phyloP scores from a whole-genome alignment of 768 basidiomycete species.

The Leccinum disarticulatum region DNA sequence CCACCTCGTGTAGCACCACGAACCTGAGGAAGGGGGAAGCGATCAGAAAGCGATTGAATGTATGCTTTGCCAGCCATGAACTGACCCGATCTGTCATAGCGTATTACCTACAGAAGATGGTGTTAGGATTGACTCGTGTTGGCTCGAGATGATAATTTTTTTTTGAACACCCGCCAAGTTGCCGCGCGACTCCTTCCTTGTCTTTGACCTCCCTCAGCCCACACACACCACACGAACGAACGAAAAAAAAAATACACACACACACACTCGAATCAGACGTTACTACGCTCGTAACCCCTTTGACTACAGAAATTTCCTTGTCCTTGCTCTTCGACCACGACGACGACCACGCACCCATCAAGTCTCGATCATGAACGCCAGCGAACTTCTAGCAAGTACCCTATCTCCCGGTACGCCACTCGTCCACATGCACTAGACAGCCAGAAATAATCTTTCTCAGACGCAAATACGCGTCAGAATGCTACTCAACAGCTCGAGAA shows the following conservation, averaged over 20 bases:
- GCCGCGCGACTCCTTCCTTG: constrained; percentile 29
- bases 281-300: constrained; percentile 13
- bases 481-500: constrained; percentile 88
- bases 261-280: constrained; percentile 10
- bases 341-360: constrained; percentile 23
- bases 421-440: constrained; percentile 29
- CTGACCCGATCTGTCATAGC: constrained; percentile 35
- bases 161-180: constrained; percentile 36
- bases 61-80: not conserved
- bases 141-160: constrained; percentile 13
- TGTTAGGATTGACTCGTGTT: constrained; percentile 20
- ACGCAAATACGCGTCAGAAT: constrained; percentile 86
- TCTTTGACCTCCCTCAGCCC: constrained; percentile 27
- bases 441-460: constrained; percentile 46
- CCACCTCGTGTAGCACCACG: constrained; percentile 62
- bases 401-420: constrained; percentile 77
- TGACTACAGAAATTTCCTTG: constrained; percentile 16
- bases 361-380: constrained; percentile 76
- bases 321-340: constrained; percentile 17
- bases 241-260: constrained; percentile 1
- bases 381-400: constrained; percentile 87
- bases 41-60: constrained; percentile 16
- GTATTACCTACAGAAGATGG: constrained; percentile 20
- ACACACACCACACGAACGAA: constrained; percentile 6
- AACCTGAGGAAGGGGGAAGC: constrained; percentile 42